phyloP scores from a whole-genome alignment of 2,329 filamentous ascomycete species.

The Curvularia eragrostidis region DNA sequence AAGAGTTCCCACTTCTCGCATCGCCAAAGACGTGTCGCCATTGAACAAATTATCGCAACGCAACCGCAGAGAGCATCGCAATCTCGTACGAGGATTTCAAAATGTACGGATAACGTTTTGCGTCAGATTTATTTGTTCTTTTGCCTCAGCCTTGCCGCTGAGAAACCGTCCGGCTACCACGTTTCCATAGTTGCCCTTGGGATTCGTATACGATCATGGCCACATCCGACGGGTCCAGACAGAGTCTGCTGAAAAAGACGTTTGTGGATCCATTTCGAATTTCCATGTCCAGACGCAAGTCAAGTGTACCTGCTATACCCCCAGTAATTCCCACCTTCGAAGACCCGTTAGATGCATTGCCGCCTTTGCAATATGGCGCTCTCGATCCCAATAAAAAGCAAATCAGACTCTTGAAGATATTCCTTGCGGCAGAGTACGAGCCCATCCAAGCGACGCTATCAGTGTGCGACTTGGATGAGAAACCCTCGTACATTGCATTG shows the following conservation, averaged over 20 bases:
- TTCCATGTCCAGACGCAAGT: constrained; percentile 5
- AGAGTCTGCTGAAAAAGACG: constrained; percentile 9
- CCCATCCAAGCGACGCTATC: constrained; percentile 7
- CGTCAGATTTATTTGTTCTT: too few species aligned
- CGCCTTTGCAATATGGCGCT: constrained; percentile 11
- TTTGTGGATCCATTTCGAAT: constrained; percentile 12
- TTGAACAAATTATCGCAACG: not conserved
- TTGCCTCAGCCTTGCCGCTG: not conserved
- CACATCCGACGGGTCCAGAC: not conserved
- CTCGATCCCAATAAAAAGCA: constrained; percentile 13
- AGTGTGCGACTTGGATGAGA: constrained; percentile 19
- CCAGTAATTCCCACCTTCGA: not conserved
- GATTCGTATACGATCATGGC: constrained; percentile 1
- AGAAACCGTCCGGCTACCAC: not conserved
- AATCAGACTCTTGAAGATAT: constrained; percentile 17
- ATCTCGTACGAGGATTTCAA: not conserved
- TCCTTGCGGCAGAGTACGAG: constrained; percentile 11
- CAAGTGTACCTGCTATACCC: constrained; percentile 1
- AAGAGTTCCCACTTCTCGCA: not conserved
- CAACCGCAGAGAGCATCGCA: not conserved
- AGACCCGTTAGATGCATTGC: not conserved
- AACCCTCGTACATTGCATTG: constrained; percentile 18
- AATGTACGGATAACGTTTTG: not conserved
- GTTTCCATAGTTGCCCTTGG: not conserved
- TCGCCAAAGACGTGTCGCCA: constrained; percentile 1